phyloP scores from a whole-genome alignment of 345 rosid genomes.

The Dimocarpus longan region DNA sequence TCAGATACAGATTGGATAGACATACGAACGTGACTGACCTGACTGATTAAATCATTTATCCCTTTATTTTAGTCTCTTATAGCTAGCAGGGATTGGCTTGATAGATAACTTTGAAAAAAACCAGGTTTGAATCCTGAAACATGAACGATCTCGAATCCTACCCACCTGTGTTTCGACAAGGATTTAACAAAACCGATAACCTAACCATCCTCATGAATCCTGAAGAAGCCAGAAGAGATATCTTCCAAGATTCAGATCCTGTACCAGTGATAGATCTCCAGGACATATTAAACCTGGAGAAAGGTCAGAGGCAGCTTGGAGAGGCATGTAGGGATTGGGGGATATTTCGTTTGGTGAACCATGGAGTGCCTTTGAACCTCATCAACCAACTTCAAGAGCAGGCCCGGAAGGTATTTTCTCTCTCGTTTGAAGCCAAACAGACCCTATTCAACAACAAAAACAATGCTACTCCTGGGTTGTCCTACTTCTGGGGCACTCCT shows the following conservation, averaged over 20 bases:
- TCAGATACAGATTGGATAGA: too few species aligned
- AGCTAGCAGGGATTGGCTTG: neutral
- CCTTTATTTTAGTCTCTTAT: too few species aligned
- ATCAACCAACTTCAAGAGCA: constrained; percentile 41
- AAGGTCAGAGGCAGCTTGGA: constrained; percentile 22
- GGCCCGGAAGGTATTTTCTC: constrained; percentile 44
- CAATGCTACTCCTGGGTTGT: constrained; percentile 31
- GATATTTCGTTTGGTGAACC: constrained; percentile 65
- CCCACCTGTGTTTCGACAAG: constrained; percentile 50
- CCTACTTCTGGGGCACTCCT: constrained; percentile 86
- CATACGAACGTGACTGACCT: too few species aligned
- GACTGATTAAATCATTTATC: too few species aligned
- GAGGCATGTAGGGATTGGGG: constrained; percentile 73
- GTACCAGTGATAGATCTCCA: constrained; percentile 59
- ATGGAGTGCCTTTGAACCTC: constrained; percentile 57
- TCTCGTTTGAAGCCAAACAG: constrained; percentile 55
- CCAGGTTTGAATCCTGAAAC: constrained; percentile 2
- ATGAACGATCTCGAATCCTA: constrained; percentile 44
- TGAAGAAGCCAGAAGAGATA: constrained; percentile 1
- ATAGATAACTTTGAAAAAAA: neutral
- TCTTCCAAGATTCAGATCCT: constrained; percentile 32
- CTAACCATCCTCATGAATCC: constrained; percentile 15
- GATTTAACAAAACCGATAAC: neutral
- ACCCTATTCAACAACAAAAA: constrained; percentile 20
- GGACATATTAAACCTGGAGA: constrained; percentile 32